These are phyloP conservation scores for Ulmus americana DNA, from an alignment of 331 rosid genomes.

Conservation along the genomic window DNA sequence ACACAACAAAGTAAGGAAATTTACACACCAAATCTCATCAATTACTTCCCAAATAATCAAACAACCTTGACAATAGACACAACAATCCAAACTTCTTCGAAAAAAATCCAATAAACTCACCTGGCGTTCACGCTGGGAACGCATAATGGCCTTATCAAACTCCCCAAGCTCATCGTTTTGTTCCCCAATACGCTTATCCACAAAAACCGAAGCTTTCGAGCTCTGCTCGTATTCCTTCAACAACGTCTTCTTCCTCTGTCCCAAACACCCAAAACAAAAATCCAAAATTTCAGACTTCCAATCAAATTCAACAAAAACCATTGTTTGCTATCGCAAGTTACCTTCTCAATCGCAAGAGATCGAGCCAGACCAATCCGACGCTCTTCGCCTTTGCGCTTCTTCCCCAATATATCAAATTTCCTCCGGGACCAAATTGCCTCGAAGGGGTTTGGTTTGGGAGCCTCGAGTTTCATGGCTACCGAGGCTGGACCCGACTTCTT, in stretches of 20 bases:
- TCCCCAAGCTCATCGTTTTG: slow-evolving; percentile 56
- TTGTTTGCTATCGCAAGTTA: background rate
- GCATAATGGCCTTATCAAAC: slow-evolving; percentile 69
- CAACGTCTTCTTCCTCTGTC: slow-evolving; percentile 70
- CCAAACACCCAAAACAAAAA: slow-evolving; percentile 9
- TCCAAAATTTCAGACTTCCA: background rate
- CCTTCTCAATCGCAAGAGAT: slow-evolving; percentile 63
- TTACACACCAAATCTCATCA: background rate
- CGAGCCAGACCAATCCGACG: slow-evolving; percentile 70
- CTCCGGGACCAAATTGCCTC: slow-evolving; percentile 75
- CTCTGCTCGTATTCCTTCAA: slow-evolving; percentile 71
- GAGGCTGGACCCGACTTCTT: slow-evolving; percentile 33
- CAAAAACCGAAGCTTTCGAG: slow-evolving; percentile 49
- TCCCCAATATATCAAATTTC: slow-evolving; percentile 68
- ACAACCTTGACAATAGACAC: background rate
- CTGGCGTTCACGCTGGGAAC: slow-evolving; percentile 79
- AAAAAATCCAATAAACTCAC: slow-evolving; percentile 20
- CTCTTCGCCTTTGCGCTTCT: slow-evolving; percentile 80
- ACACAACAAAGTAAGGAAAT: background rate
- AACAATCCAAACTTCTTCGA: background rate
- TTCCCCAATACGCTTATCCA: slow-evolving; percentile 82
- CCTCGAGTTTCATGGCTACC: slow-evolving; percentile 49
- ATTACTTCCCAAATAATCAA: background rate
- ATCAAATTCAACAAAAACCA: background rate
- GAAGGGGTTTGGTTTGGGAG: slow-evolving; percentile 41